Evolutionary conservation across 495 filamentous ascomycete species (phyloP).

Genomic region (Neurospora discreta): DNA sequence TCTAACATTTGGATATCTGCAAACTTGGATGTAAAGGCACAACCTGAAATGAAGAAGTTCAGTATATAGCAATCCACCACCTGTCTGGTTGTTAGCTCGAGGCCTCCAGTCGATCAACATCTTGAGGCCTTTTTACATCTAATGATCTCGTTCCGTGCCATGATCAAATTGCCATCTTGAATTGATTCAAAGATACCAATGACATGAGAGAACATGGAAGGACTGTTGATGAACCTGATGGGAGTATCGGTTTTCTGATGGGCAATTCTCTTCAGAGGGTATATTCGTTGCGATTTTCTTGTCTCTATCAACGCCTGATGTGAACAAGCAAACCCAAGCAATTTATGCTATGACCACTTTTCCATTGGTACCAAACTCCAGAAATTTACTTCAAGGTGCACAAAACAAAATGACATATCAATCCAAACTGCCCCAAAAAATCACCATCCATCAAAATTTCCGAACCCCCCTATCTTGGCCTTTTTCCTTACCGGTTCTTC

Average conservation of each 20-base stretch:
- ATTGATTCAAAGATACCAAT: background rate
- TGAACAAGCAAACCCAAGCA: background rate
- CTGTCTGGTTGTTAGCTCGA: background rate
- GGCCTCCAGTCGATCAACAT: no score
- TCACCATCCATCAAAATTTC: constrained; percentile 82
- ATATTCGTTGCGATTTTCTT: background rate
- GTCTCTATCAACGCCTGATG: background rate
- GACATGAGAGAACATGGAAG: background rate
- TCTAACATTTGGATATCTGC: background rate
- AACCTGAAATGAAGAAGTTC: no score
- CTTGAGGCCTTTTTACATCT: no score
- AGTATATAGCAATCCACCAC: background rate
- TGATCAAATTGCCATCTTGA: no score
- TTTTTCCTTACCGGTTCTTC: constrained; percentile 73
- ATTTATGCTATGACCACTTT: background rate
- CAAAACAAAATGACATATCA: no score
- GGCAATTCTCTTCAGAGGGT: background rate
- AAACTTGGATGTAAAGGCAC: background rate
- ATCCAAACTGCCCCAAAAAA: background rate
- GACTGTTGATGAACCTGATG: background rate
- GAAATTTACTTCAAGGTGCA: no score
- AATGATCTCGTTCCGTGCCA: no score
- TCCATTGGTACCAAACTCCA: background rate
- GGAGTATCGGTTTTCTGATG: background rate
- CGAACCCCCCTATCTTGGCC: constrained; percentile 72